phyloP scores from a whole-genome alignment of 2,329 filamentous ascomycete genomes.

The Aspergillus phoenicis region DNA sequence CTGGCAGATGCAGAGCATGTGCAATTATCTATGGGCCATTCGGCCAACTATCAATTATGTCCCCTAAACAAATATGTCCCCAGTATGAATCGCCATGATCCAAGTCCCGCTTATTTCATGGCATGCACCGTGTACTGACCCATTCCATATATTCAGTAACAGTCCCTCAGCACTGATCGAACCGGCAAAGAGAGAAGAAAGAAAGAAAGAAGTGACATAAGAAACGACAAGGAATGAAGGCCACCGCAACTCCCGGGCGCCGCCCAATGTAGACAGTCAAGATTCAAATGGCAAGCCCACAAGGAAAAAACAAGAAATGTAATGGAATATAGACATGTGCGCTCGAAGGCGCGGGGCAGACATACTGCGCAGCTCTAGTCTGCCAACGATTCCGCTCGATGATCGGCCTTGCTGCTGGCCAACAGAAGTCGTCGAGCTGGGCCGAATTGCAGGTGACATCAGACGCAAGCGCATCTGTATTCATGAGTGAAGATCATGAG shows the following conservation, averaged over 20 bases:
- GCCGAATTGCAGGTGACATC: background rate
- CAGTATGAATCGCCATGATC: constrained; percentile 20
- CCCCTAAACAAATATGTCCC: constrained; percentile 18
- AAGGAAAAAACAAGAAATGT: background rate
- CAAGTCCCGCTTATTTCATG: constrained; percentile 25
- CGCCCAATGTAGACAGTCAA: constrained; percentile 8
- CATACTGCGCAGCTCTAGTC: background rate
- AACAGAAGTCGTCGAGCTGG: background rate
- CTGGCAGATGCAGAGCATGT: constrained; percentile 12
- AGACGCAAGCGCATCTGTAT: background rate
- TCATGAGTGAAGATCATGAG: background rate
- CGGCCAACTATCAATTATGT: constrained; percentile 25
- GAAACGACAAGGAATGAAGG: constrained; percentile 8
- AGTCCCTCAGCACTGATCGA: background rate
- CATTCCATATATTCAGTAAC: constrained; percentile 11
- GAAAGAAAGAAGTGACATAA: background rate
- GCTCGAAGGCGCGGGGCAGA: background rate
- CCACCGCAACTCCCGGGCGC: constrained; percentile 16
- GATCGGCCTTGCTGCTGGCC: background rate
- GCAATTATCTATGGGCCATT: constrained; percentile 19
- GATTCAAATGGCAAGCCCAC: background rate
- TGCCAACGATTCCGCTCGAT: background rate
- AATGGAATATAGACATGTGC: constrained; percentile 1
- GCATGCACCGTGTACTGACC: constrained; percentile 15
- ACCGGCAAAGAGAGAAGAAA: constrained; percentile 1